Percentiles rank a stretch among this genome's conserved stretches.
Evolutionary conservation across 495 filamentous ascomycete species (phyloP).

Genomic region (Aspergillus avenaceus): DNA sequence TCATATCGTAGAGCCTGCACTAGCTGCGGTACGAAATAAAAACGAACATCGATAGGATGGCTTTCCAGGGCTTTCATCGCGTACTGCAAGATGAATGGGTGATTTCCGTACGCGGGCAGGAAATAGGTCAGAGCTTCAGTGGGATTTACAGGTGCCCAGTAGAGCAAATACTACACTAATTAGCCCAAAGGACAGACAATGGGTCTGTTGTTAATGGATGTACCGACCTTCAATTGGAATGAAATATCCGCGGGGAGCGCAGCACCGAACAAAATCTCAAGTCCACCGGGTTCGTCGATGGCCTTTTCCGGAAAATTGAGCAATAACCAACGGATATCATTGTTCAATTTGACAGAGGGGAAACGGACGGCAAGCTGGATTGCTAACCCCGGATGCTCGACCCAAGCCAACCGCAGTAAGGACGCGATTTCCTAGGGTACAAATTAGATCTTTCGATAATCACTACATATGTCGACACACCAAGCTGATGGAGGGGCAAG

Average conservation of each 20-base stretch:
- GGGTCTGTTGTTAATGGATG: not conserved
- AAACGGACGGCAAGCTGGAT: slow-evolving; percentile 79
- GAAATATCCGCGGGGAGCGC: slow-evolving; percentile 72
- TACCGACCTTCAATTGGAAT: slow-evolving; percentile 73
- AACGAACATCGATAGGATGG: slow-evolving; percentile 91
- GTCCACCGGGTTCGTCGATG: slow-evolving; percentile 69
- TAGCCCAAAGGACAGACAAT: slow-evolving; percentile 19
- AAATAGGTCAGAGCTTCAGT: slow-evolving; percentile 91
- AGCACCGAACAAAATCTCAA: slow-evolving; percentile 75
- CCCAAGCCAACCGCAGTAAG: slow-evolving; percentile 79
- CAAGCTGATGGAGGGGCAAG: not conserved
- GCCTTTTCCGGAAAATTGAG: slow-evolving; percentile 80
- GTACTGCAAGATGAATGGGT: slow-evolving; percentile 94
- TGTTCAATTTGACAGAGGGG: slow-evolving; percentile 63
- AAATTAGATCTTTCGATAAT: slow-evolving; percentile 6
- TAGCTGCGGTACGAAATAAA: slow-evolving; percentile 98
- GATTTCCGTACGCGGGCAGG: slow-evolving; percentile 85
- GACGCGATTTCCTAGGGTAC: slow-evolving; percentile 34
- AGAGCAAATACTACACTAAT: slow-evolving; percentile 73
- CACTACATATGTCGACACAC: too few relatives aligned
- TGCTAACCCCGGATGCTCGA: slow-evolving; percentile 74
- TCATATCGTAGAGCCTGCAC: slow-evolving; percentile 97
- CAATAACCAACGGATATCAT: slow-evolving; percentile 73
- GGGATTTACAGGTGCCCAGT: slow-evolving; percentile 91
- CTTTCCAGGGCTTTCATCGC: slow-evolving; percentile 92